Evolutionary conservation across 228 moss, liverwort and hornwort genomes (phyloP).

Genomic region (Sphagnum magellanicum): DNA sequence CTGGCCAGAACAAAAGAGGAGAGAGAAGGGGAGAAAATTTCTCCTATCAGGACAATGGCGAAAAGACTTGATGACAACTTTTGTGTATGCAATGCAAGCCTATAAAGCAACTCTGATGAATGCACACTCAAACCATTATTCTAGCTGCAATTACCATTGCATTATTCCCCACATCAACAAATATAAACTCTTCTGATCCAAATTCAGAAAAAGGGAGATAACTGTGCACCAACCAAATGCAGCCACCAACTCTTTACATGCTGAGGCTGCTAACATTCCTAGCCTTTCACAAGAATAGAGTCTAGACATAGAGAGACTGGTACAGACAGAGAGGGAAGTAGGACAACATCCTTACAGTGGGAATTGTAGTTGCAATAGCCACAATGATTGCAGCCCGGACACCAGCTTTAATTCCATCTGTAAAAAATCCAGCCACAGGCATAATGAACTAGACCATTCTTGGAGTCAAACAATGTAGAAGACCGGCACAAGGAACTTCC

Average conservation of each 20-base stretch:
- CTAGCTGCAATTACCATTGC: background rate
- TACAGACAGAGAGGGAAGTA: slow-evolving; percentile 5
- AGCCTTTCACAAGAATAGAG: background rate
- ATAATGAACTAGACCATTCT: too few relatives aligned
- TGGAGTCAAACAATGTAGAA: too few relatives aligned
- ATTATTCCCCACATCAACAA: background rate
- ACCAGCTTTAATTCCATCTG: slow-evolving; percentile 84
- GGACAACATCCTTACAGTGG: slow-evolving; percentile 35
- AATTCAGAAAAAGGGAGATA: background rate
- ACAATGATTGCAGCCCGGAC: slow-evolving; percentile 63
- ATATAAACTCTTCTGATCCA: background rate
- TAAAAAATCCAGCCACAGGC: slow-evolving; percentile 6
- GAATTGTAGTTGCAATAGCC: slow-evolving; percentile 39
- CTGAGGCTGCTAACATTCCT: background rate
- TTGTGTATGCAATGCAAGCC: too few relatives aligned
- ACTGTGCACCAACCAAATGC: too few relatives aligned
- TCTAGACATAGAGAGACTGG: background rate
- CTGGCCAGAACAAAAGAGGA: slow-evolving; percentile 1
- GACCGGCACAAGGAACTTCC: too few relatives aligned
- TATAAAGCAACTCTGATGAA: too few relatives aligned
- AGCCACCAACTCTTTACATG: background rate
- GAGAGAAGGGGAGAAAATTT: too few relatives aligned
- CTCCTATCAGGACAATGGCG: too few relatives aligned
- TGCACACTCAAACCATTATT: background rate
- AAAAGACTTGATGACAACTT: too few relatives aligned